Evolutionary conservation across 176 grass and related monocot genomes (phyloP).

Genomic region (Triticum aestivum): IWGSC_CS_RefSeq_v2.1 NC_057798.1:435058423-435058922

Average conservation of each 20-base stretch:
- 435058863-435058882: neutral
- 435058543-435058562: too few relatives aligned
- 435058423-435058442: too few relatives aligned
- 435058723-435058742: slow-evolving; percentile 5
- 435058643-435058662: slow-evolving; percentile 6
- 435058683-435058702: neutral
- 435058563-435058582: too few relatives aligned
- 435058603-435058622: neutral
- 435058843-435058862: slow-evolving; percentile 1
- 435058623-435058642: neutral
- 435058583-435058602: slow-evolving; percentile 10
- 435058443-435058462: too few relatives aligned
- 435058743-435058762: neutral
- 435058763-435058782: slow-evolving; percentile 16
- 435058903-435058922: neutral
- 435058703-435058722: neutral
- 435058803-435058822: neutral
- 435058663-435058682: neutral
- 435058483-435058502: too few relatives aligned
- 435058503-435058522: too few relatives aligned
- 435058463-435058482: too few relatives aligned
- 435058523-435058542: too few relatives aligned
- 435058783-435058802: neutral
- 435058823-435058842: neutral
- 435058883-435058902: slow-evolving; percentile 13